Evolutionary conservation across 257 asterid genomes (phyloP), one percentile per base, ranked within the genome.

Genomic region (Nicotiana undulata): DNA sequence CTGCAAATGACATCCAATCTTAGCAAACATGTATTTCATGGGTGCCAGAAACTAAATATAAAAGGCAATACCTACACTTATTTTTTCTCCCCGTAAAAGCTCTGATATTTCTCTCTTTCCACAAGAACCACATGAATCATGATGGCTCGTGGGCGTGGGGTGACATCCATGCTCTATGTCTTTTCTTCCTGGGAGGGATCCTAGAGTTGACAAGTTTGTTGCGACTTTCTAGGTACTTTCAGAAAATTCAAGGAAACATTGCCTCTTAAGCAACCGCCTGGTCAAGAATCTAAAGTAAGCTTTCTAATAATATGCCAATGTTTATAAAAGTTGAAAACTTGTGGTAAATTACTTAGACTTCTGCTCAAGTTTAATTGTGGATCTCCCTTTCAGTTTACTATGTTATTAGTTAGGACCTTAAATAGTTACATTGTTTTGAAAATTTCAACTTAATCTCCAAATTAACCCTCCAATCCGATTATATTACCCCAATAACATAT

Each of bases 161-260:
- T 67, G 12, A 11, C 22, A 22, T 67, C 24, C 0, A 37, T 67
- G 29, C 20, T 28, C 76, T 37, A 34, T 67, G 10, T 67, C n/a
- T 67, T 18, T 4, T 67, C 53, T 34, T 34, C 53, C 29, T 79
- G 58, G 49, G 82, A 44, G 63, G 60, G 82, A 26, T 37, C 55
- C 28, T 51, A 4, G 44, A 3, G 44, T 44, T 63, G 59, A 60
- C 28, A 60, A 28, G 60, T 29, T 79, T 63, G 44, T 12, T 63
- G 52, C 0, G 3, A 46, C 26, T 76, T 61, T 88, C 79, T 95
- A 95, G 98, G 98, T 81, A 95, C 99, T 77, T 95, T 79, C 87
- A 92, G 90, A 88, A 95, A 93, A 91, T 95, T 90, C 67, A 95
- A 93, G 93, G 98, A 92, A 82, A 92, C 88, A 87, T n/a, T 94